Base-by-base conservation (phyloP, 768 basidiomycete genomes). In the Tulasnella sp. region DNA sequence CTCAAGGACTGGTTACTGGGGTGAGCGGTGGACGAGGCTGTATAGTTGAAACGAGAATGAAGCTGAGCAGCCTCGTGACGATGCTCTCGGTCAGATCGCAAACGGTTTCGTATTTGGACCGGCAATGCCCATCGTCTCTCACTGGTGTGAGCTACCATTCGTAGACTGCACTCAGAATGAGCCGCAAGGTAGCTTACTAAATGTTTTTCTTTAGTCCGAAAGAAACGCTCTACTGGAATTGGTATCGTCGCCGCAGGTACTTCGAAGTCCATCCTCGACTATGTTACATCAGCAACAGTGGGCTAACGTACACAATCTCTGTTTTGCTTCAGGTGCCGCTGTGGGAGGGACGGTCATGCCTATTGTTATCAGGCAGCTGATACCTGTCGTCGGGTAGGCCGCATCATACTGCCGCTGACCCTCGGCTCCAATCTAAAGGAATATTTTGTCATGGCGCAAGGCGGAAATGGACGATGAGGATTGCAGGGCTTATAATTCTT, bases 401-500 rank as follows among this genome's bases (percentile, higher is more conserved):
- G 9, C 35, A 12, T 44, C 44, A 37, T 35, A 22, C 14, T 22
- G n/a, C 19, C 16, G 63, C 42, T 12, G 12, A 44, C n/a, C 42
- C n/a, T 44, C 12, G n/a, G 12, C 42, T 12, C n/a, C n/a, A 12
- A n/a, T 44, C n/a, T 12, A 44, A 12, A 44, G 12, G 42, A n/a
- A 12, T 44, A n/a, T 12, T 26, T n/a, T 63, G 29, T 63, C 26
- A 32, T 35, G 12, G 12, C 26, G n/a, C 67, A 47, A 91, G 90
- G 22, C 92, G 91, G 78, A 81, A 81, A 74, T 92, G 90, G 91
- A 90, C 90, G 0, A 86, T 90, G 83, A 83, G 91, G 14, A 85
- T 88, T 35, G 78, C 90, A 42, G 90, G 86, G 2, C 86, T 91
- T 73, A 85, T 90, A 9, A 77, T 90, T 0, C 73, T 89, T 0